phyloP scores from a whole-genome alignment of 2,329 filamentous ascomycete genomes.

The Penicillium brasilianum region DNA sequence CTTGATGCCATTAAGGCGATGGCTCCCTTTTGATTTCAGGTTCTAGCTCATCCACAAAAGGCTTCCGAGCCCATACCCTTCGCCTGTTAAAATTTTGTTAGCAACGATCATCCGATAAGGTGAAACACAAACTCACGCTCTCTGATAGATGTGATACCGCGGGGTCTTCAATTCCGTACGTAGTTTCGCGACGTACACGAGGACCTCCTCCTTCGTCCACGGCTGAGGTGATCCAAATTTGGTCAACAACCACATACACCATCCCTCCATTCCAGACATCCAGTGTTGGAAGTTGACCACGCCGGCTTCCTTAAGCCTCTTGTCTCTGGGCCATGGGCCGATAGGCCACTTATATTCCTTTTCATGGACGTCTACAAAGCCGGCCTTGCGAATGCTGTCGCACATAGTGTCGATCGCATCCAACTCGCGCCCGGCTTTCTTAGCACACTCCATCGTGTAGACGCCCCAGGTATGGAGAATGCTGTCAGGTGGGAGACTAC shows the following conservation, averaged over 20 bases:
- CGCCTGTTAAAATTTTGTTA: background rate
- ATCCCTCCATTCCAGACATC: slow-evolving; percentile 12
- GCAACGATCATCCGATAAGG: background rate
- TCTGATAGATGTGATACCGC: slow-evolving; percentile 12
- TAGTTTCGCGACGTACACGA: slow-evolving; percentile 19
- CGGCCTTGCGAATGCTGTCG: slow-evolving; percentile 5
- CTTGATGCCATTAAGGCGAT: background rate
- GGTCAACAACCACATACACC: slow-evolving; percentile 13
- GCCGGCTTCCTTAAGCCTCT: slow-evolving; percentile 10
- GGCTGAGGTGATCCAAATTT: slow-evolving; percentile 20
- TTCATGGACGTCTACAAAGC: slow-evolving; percentile 11
- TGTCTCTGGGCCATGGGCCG: slow-evolving; percentile 10
- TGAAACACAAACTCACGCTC: background rate
- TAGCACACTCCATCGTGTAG: slow-evolving; percentile 3
- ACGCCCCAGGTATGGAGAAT: background rate
- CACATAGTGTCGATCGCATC: slow-evolving; percentile 11
- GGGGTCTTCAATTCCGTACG: slow-evolving; percentile 16
- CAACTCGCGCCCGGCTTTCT: slow-evolving; percentile 6
- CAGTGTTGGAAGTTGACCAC: slow-evolving; percentile 11
- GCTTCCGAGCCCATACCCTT: slow-evolving; percentile 8
- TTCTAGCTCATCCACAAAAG: background rate
- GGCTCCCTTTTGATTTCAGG: background rate
- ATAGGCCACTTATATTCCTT: slow-evolving; percentile 11
- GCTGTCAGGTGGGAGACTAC: slow-evolving; percentile 2
- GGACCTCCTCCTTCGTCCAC: slow-evolving; percentile 21